phyloP scores from a whole-genome alignment of 805 yeast species.

The Lachancea fermentati region DNA sequence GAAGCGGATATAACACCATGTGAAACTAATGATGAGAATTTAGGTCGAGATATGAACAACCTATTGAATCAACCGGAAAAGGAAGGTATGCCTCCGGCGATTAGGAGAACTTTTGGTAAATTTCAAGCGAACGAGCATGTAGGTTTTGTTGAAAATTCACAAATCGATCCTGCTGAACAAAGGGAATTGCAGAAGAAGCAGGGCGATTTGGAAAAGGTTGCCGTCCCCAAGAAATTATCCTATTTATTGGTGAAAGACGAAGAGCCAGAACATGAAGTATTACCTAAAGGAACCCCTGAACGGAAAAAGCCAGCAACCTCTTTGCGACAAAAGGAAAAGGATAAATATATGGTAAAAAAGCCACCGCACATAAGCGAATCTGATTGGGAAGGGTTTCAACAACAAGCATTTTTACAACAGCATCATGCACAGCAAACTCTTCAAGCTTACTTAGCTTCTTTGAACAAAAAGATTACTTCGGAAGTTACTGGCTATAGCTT shows the following conservation, averaged over 20 bases:
- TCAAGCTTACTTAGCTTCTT: slow-evolving; percentile 28
- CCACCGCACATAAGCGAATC: slow-evolving; percentile 25
- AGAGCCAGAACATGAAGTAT: slow-evolving; percentile 17
- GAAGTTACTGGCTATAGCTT: neutral
- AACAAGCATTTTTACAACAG: slow-evolving; percentile 31
- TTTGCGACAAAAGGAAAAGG: slow-evolving; percentile 1
- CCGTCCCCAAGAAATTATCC: slow-evolving; percentile 50
- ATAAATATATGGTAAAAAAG: slow-evolving; percentile 28
- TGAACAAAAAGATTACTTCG: slow-evolving; percentile 10
- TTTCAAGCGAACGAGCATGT: slow-evolving; percentile 29
- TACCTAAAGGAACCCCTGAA: neutral
- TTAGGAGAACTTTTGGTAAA: slow-evolving; percentile 39
- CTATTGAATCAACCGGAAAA: neutral
- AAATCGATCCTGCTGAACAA: slow-evolving; percentile 39
- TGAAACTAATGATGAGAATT: slow-evolving; percentile 1
- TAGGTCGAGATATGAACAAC: neutral
- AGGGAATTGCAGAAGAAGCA: slow-evolving; percentile 43
- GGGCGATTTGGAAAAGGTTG: slow-evolving; percentile 45
- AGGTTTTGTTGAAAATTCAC: slow-evolving; percentile 36
- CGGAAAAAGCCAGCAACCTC: neutral
- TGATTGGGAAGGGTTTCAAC: slow-evolving; percentile 31
- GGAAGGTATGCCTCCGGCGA: slow-evolving; percentile 58
- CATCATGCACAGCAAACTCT: slow-evolving; percentile 32
- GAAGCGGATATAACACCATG: slow-evolving; percentile 1
- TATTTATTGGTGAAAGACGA: slow-evolving; percentile 41